Base-by-base conservation (phyloP, 208 protist species). In the Trypanosoma cruzi region DNA sequence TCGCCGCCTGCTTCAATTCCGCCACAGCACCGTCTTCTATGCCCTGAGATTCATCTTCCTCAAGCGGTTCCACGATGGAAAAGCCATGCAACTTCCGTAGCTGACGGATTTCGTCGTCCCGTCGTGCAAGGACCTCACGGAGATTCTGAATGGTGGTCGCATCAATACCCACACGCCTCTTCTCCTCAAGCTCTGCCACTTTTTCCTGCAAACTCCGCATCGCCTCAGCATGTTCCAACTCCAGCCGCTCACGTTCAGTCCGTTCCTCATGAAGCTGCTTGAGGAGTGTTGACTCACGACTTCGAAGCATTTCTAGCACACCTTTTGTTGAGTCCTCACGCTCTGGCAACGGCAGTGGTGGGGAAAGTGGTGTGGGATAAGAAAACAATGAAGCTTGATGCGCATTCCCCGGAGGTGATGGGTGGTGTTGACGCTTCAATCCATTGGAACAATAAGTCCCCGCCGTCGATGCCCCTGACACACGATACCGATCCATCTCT, bases 101-200 rank as follows among this genome's bases (percentile, higher is more conserved):
- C 36, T 69, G 32, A 28, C 64, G 64, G 24, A 69, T 69, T n/a
- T 69, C 64, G 22, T 59, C 64, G 50, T 69, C 64, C 3, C 64
- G 64, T 0, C 53, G 64, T 6, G 64, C 34, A 4, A 69, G 22
- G 14, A 53, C 34, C 7, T 69, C 26, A 8, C 64, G 64, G 20
- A 69, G 54, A 18, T 13, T 32, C 37, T 56, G 18, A 34, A 59
- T 59, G 14, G 48, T 56, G 3, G 36, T 20, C 49, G 32, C 63
- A 49, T 68, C 63, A 1, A 56, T 32, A 49, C 63, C 49, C n/a
- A 22, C 20, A 14, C 46, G 50, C 14, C 31, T 20, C 7, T 46
- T 36, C 34, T 20, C 13, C 50, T 68, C 49, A 0, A 44, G 50
- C 34, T 34, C 3, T 36, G 46, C 46, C 36, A 48, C 20, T 24